These are phyloP conservation scores for Scopulariopsis brevicaulis DNA, from an alignment of 2,329 filamentous ascomycete species.

Conservation along the genomic window DNA sequence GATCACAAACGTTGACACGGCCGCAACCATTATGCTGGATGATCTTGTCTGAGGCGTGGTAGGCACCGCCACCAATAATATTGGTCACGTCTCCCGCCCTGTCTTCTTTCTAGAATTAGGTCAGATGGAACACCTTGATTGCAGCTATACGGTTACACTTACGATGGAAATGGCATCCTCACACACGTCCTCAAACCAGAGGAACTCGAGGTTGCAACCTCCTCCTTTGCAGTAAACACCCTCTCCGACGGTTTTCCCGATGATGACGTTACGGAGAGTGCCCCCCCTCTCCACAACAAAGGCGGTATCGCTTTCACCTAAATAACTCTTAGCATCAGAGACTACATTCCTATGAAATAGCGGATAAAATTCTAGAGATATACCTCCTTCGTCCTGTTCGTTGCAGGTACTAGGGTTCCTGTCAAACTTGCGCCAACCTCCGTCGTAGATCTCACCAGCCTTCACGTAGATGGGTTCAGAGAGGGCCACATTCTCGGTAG, in stretches of 20 bases:
- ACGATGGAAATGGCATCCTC: conserved; percentile 29
- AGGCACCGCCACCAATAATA: conserved; percentile 33
- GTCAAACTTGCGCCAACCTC: conserved; percentile 21
- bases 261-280: conserved; percentile 32
- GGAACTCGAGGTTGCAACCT: conserved; percentile 25
- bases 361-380: conserved; percentile 8
- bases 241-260: conserved; percentile 31
- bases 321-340: neutral
- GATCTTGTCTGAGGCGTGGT: conserved; percentile 31
- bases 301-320: conserved; percentile 22
- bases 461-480: conserved; percentile 19
- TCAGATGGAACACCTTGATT: neutral
- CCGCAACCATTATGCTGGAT: conserved; percentile 34
- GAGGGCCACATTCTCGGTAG: conserved; percentile 15
- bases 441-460: conserved; percentile 17
- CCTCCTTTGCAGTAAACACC: conserved; percentile 32
- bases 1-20: conserved; percentile 15
- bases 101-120: conserved; percentile 5
- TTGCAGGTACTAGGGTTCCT: conserved; percentile 19
- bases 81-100: conserved; percentile 15
- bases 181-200: conserved; percentile 36
- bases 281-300: conserved; percentile 28
- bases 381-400: conserved; percentile 17
- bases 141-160: neutral
- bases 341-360: neutral